These are phyloP conservation scores for Pontederia paniculata DNA, from an alignment of 176 grass and related monocot genomes.

Conservation along the genomic window DNA sequence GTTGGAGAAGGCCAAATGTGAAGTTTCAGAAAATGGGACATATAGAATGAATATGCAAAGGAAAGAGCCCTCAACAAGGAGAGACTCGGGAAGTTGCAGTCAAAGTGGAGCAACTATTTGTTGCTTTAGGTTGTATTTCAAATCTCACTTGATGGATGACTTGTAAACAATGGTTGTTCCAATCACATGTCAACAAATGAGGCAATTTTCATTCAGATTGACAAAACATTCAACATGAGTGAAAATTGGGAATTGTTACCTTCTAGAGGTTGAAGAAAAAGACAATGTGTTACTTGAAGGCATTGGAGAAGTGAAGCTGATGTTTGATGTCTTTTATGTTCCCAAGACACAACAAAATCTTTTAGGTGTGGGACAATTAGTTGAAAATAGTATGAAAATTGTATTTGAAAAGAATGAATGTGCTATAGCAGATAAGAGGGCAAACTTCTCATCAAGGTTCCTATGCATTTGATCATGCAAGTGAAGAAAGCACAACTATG, in stretches of 20 bases:
- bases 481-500: not conserved
- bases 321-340: not conserved
- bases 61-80: not conserved
- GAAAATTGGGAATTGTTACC: not conserved
- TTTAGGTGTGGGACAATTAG: not conserved
- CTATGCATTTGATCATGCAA: not conserved
- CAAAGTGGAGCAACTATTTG: not conserved
- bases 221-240: not conserved
- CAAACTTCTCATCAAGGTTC: not conserved
- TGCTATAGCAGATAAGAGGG: not conserved
- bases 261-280: not conserved
- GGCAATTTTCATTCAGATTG: not conserved
- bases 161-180: not conserved
- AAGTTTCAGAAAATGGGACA: not conserved
- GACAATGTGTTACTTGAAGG: not conserved
- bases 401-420: not conserved
- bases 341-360: not conserved
- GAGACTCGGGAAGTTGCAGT: not conserved
- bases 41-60: not conserved
- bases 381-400: not conserved
- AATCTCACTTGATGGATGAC: not conserved
- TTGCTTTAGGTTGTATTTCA: not conserved
- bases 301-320: not conserved
- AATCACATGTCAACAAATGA: conserved; percentile 2
- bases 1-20: not conserved